A percentile compares a stretch with the other conserved stretches of the same genome.
Conservation (phyloP, 2,329 filamentous ascomycete genomes). For the Diplodia sapinea region DNA sequence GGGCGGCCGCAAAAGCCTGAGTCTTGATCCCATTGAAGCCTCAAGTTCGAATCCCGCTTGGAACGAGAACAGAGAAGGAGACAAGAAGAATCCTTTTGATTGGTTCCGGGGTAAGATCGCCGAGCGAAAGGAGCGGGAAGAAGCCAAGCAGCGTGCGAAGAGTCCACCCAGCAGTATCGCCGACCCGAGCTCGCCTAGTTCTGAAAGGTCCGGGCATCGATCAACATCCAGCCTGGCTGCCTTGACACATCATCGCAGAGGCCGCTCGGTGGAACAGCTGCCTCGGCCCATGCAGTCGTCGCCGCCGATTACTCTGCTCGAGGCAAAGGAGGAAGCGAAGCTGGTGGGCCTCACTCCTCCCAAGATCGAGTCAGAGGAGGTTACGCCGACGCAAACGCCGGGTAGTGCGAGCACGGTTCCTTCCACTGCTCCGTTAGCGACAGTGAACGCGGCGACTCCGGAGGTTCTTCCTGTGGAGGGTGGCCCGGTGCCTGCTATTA, state of each 20-base stretch:
- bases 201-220: slow-evolving; percentile 23
- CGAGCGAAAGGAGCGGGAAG: slow-evolving; percentile 61
- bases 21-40: slow-evolving; percentile 17
- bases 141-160: slow-evolving; percentile 59
- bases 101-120: slow-evolving; percentile 71
- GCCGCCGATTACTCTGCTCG: not conserved
- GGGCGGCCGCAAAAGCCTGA: slow-evolving; percentile 28
- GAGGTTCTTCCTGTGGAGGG: not conserved
- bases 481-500: not conserved
- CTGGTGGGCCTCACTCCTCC: slow-evolving; percentile 15
- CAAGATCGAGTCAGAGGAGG: slow-evolving; percentile 16
- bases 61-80: slow-evolving; percentile 49
- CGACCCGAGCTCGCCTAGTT: slow-evolving; percentile 17
- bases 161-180: slow-evolving; percentile 50
- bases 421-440: slow-evolving; percentile 10
- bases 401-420: not conserved
- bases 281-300: slow-evolving; percentile 8
- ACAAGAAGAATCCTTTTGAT: slow-evolving; percentile 66
- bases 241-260: slow-evolving; percentile 26
- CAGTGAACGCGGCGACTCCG: not conserved
- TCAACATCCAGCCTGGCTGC: slow-evolving; percentile 25
- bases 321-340: slow-evolving; percentile 18
- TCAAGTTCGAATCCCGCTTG: slow-evolving; percentile 36
- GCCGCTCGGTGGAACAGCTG: slow-evolving; percentile 22
- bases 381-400: slow-evolving; percentile 24